Base-by-base conservation (phyloP, 768 basidiomycete species). In the Suillus subluteus region DNA sequence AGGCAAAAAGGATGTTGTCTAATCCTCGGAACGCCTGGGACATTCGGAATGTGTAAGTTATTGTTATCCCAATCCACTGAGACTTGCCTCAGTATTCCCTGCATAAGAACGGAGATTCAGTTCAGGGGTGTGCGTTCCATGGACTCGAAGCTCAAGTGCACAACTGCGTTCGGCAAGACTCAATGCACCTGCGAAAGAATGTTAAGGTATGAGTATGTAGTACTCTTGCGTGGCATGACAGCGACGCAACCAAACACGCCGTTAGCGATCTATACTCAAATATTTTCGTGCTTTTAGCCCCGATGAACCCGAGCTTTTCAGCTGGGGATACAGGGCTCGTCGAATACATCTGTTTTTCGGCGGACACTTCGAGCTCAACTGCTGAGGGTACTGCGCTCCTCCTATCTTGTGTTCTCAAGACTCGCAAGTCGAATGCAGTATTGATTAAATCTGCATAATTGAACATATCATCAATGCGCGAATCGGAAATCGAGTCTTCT, bases 401-500 rank as follows among this genome's bases (percentile, higher is more conserved):
- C 46, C n/a, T 48, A 48, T 12, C n/a, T n/a, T 11, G 11, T n/a
- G 11, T 48, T 48, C 21, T 8, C 44, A 46, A n/a, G 21, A 46
- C 21, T 48, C 11, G n/a, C n/a, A 12, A n/a, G n/a, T 48, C 21
- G 46, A 48, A 48, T 5, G 4, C 21, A 46, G 21, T 1, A 21
- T 5, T n/a, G 21, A 9, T 15, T 23, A 21, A 44, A 21, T 9
- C 44, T 21, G 44, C 21, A 16, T 9, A 18, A 54, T 30, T 30
- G 8, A 54, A 54, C 16, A 6, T n/a, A 16, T 43, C 18, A 11
- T 70, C 64, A 87, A 71, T 88, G 86, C 7, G 82, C 83, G 68
- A 90, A 89, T 23, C 87, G 79, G 78, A 88, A 89, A 70, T 89
- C 87, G 67, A 88, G 72, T 59, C 86, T 76, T 67, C 82, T 74